A percentile compares a stretch with the other conserved stretches of the same genome.
These are phyloP conservation scores for Lepiota subincarnata DNA, from an alignment of 768 basidiomycete species.

Conservation along the genomic window DNA sequence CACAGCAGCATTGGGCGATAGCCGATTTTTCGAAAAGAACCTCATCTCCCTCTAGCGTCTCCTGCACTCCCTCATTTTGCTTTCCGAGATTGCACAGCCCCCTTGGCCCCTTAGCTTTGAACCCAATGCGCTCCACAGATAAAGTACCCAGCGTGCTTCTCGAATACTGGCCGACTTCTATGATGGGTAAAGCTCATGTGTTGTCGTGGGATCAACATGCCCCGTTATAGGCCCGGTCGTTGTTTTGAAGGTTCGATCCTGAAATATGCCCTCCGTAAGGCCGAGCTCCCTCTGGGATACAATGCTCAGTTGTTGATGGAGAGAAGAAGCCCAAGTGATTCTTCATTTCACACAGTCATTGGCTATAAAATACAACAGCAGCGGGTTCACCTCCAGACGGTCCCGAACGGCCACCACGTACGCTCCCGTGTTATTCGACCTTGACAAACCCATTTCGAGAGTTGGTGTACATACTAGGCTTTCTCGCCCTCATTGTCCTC, in stretches of 20 bases:
- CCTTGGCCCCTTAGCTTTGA: no score
- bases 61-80: not conserved
- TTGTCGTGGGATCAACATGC: not conserved
- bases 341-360: no score
- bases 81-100: not conserved
- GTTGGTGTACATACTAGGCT: not conserved
- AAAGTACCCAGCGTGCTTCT: not conserved
- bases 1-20: not conserved
- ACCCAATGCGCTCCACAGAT: not conserved
- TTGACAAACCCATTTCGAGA: no score
- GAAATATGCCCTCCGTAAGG: not conserved
- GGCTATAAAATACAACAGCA: no score
- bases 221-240: not conserved
- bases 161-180: no score
- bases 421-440: no score
- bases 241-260: not conserved
- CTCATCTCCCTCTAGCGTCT: not conserved
- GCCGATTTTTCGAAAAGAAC: no score
- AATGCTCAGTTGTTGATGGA: no score
- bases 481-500: conserved; percentile 7
- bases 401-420: no score
- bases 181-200: not conserved
- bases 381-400: no score
- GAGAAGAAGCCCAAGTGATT: no score
- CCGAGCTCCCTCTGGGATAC: not conserved